Evolutionary conservation across 1,284 basidiomycete genomes (phyloP).

Genomic region (Puccinia triticina): DNA sequence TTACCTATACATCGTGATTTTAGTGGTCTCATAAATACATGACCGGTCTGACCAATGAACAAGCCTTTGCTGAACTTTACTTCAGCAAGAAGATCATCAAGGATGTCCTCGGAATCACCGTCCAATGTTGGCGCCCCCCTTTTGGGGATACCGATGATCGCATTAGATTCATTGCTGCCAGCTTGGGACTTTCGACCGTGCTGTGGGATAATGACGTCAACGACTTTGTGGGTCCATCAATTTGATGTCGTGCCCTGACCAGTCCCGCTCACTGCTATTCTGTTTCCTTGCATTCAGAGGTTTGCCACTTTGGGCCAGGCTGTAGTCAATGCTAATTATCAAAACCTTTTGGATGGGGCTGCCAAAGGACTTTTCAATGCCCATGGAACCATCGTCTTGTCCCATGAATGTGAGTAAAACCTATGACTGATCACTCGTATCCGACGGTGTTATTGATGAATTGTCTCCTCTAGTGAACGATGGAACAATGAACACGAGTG

Average conservation of each 20-base stretch:
- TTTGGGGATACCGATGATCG: slow-evolving; percentile 65
- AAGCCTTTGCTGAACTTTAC: slow-evolving; percentile 66
- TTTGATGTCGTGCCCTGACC: background rate
- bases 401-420: slow-evolving; percentile 63
- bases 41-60: slow-evolving; percentile 64
- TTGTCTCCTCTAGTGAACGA: slow-evolving; percentile 34
- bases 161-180: slow-evolving; percentile 64
- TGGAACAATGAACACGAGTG: slow-evolving; percentile 50
- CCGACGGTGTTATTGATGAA: slow-evolving; percentile 55
- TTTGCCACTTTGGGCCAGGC: slow-evolving; percentile 58
- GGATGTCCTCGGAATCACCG: slow-evolving; percentile 44
- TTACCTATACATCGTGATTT: background rate
- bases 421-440: slow-evolving; percentile 59
- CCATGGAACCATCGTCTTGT: slow-evolving; percentile 62
- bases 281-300: slow-evolving; percentile 23
- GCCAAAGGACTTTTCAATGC: slow-evolving; percentile 60
- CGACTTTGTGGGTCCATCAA: slow-evolving; percentile 52
- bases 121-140: slow-evolving; percentile 54
- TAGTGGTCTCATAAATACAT: slow-evolving; percentile 59
- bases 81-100: slow-evolving; percentile 59
- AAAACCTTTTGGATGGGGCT: slow-evolving; percentile 60
- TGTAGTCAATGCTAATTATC: slow-evolving; percentile 63
- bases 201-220: slow-evolving; percentile 64
- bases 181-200: slow-evolving; percentile 63
- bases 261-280: background rate